Conservation (phyloP, 1,284 basidiomycete genomes). For the Moesziomyces sp. region DNA sequence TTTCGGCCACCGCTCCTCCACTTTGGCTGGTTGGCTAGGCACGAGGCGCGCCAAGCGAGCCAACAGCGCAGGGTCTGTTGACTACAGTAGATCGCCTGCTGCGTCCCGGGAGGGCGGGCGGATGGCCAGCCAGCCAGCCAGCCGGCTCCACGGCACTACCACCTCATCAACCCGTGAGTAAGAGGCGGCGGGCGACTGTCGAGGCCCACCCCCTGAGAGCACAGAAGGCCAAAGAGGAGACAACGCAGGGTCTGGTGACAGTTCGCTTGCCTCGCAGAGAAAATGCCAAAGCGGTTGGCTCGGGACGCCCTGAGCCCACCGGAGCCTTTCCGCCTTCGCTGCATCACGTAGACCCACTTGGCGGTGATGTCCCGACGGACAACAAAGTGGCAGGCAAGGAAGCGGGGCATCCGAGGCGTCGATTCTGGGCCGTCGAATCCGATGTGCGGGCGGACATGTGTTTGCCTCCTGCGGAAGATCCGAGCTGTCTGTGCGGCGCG, state of each 20-base stretch:
- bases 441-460: background rate
- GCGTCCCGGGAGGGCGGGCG: background rate
- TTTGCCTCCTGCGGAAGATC: background rate
- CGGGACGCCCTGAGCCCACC: too few species aligned
- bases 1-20: background rate
- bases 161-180: background rate
- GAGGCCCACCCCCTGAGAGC: too few species aligned
- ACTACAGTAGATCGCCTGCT: background rate
- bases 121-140: too few species aligned
- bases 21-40: background rate
- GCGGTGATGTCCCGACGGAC: too few species aligned
- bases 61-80: background rate
- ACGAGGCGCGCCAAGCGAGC: background rate
- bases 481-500: too few species aligned
- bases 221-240: background rate
- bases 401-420: background rate
- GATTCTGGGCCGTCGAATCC: background rate
- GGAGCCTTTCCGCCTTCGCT: too few species aligned
- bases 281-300: too few species aligned
- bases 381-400: too few species aligned
- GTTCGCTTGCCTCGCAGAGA: too few species aligned
- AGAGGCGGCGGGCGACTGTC: background rate
- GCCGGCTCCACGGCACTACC: too few species aligned
- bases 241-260: conserved; percentile 20
- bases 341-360: too few species aligned